Percentiles rank a stretch among this genome's conserved stretches.
Conservation (phyloP, 1,139 yeast genomes). For the Zygosaccharomyces sapae region DNA sequence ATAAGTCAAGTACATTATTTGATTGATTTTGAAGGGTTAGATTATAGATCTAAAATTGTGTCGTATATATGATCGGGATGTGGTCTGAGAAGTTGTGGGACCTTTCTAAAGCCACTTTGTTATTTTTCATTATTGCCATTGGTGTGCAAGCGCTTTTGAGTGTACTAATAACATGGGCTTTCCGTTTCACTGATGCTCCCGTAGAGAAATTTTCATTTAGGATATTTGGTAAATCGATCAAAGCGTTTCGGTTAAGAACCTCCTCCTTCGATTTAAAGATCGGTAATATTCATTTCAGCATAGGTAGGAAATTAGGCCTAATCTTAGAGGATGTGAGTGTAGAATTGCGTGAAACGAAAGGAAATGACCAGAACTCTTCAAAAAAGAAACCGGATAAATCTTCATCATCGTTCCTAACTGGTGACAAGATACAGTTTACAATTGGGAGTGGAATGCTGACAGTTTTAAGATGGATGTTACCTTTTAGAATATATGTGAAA, state of each 20-base stretch:
- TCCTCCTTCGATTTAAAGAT: conserved; percentile 15
- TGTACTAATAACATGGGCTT: background rate
- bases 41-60: background rate
- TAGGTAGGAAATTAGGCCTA: conserved; percentile 23
- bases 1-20: no score
- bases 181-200: background rate
- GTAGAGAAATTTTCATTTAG: conserved; percentile 16
- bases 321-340: conserved; percentile 22
- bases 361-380: background rate
- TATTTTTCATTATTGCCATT: conserved; percentile 2
- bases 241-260: conserved; percentile 11
- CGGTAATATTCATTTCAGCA: conserved; percentile 15
- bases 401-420: background rate
- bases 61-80: conserved; percentile 1
- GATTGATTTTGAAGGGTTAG: background rate
- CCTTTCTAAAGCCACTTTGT: conserved; percentile 3
- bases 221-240: conserved; percentile 21
- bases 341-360: conserved; percentile 3
- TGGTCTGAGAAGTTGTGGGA: conserved; percentile 6
- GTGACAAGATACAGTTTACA: background rate
- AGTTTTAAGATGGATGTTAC: conserved; percentile 15
- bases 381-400: background rate
- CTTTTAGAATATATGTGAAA: conserved; percentile 19
- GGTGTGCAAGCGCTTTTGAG: conserved; percentile 9
- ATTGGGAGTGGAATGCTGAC: conserved; percentile 7